These are phyloP conservation scores for Avena eriantha DNA, from an alignment of 176 grass and related monocot species.

Conservation along the genomic window DNA sequence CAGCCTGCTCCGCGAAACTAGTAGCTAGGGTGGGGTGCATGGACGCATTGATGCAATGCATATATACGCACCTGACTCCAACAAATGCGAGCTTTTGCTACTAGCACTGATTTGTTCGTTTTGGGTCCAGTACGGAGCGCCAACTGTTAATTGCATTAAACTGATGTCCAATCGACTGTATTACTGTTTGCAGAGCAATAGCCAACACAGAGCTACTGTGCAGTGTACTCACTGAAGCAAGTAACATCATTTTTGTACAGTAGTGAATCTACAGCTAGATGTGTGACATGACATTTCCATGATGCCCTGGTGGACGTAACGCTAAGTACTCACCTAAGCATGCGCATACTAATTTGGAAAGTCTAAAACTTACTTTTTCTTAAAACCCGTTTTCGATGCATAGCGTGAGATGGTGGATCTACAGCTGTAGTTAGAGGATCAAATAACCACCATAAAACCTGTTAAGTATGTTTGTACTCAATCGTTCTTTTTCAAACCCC, in stretches of 20 bases:
- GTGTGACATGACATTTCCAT: background rate
- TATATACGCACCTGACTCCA: background rate
- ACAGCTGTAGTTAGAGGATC: no score
- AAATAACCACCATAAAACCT: no score
- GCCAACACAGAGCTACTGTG: background rate
- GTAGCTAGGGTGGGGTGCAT: background rate
- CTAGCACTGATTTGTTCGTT: background rate
- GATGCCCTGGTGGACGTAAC: background rate
- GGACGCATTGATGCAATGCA: background rate
- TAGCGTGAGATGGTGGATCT: no score
- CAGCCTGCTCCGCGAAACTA: background rate
- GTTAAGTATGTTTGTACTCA: no score
- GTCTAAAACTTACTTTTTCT: no score
- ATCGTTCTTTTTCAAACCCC: no score
- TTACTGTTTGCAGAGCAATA: background rate
- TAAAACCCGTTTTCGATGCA: no score
- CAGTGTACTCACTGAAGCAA: conserved; percentile 4
- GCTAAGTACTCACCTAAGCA: background rate
- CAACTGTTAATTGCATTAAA: background rate
- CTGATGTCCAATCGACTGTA: background rate
- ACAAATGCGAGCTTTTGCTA: background rate
- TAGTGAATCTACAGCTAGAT: background rate
- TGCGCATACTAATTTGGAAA: background rate
- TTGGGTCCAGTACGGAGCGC: background rate
- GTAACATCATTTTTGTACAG: background rate